Evolutionary conservation across 331 rosid species (phyloP).

Genomic region (Quercus tomentella): DNA sequence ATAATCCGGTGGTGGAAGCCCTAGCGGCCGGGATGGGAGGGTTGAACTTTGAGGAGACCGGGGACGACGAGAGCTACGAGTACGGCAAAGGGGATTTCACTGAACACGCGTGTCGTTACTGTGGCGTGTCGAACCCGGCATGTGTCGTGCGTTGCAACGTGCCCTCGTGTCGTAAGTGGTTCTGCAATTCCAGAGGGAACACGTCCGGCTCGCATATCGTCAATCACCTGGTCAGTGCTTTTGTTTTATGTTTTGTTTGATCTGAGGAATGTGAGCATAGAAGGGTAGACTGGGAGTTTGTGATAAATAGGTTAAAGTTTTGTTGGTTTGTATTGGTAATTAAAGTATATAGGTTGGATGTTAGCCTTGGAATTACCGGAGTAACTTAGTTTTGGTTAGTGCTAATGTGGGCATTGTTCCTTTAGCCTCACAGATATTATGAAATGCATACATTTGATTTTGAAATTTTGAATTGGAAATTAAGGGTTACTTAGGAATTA

Average conservation of each 20-base stretch:
- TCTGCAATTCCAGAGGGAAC: constrained; percentile 95
- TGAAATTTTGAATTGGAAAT: not conserved
- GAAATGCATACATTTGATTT: not conserved
- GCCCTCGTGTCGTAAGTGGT: constrained; percentile 98
- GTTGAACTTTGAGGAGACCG: constrained; percentile 90
- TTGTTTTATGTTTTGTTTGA: not conserved
- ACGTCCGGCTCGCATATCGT: constrained; percentile 98
- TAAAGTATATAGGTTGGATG: too few species aligned
- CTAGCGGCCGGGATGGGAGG: constrained; percentile 87
- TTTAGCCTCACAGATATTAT: not conserved
- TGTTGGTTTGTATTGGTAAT: too few species aligned
- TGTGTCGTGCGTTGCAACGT: constrained; percentile 99
- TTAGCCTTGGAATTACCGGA: too few species aligned
- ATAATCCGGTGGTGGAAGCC: constrained; percentile 72
- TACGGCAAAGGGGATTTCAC: constrained; percentile 90
- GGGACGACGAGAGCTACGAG: constrained; percentile 80
- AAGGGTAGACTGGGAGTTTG: too few species aligned
- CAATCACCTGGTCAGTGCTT: constrained; percentile 82
- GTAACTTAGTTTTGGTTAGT: not conserved
- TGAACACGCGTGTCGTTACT: constrained; percentile 94
- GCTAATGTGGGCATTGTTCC: not conserved
- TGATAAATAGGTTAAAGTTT: too few species aligned
- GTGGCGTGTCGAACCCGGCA: constrained; percentile 96
- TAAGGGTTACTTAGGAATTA: not conserved
- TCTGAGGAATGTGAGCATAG: too few species aligned